Percentiles rank a stretch among this genome's conserved stretches.
Evolutionary conservation across 441 rosid species (phyloP).

Genomic region (Pelargonium fulgidum): DNA sequence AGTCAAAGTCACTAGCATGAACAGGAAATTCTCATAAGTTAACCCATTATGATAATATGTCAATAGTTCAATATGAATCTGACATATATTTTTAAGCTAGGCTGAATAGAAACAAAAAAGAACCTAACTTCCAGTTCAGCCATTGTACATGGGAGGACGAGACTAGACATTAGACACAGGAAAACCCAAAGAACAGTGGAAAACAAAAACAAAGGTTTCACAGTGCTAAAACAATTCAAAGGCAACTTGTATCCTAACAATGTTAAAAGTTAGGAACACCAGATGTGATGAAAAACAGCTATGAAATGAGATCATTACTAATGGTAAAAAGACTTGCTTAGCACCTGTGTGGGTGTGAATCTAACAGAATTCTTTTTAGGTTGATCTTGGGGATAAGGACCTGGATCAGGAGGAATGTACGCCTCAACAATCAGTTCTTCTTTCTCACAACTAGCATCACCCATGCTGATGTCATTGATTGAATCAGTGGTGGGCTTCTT

Average conservation of each 20-base stretch:
- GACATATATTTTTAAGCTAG: neutral
- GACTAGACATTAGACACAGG: neutral
- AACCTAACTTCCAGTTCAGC: slow-evolving; percentile 1
- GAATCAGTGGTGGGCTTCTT: slow-evolving; percentile 42
- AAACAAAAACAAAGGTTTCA: neutral
- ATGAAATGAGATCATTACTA: slow-evolving; percentile 17
- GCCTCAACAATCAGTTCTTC: slow-evolving; percentile 84
- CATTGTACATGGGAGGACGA: neutral
- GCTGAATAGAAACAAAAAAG: neutral
- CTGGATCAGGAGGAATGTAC: slow-evolving; percentile 87
- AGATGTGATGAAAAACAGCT: slow-evolving; percentile 4
- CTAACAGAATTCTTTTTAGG: slow-evolving; percentile 93
- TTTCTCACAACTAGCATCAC: slow-evolving; percentile 42
- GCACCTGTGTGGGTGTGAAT: slow-evolving; percentile 94
- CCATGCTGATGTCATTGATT: slow-evolving; percentile 40
- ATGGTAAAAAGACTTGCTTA: slow-evolving; percentile 16
- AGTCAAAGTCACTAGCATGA: slow-evolving; percentile 7
- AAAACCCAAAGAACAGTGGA: neutral
- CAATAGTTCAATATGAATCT: neutral
- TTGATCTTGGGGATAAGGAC: slow-evolving; percentile 99
- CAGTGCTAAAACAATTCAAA: neutral
- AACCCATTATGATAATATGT: neutral
- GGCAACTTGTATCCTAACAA: neutral
- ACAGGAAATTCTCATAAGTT: neutral
- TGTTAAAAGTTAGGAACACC: neutral